Conservation (phyloP, 768 basidiomycete genomes). For the Mycena latifolia region DNA sequence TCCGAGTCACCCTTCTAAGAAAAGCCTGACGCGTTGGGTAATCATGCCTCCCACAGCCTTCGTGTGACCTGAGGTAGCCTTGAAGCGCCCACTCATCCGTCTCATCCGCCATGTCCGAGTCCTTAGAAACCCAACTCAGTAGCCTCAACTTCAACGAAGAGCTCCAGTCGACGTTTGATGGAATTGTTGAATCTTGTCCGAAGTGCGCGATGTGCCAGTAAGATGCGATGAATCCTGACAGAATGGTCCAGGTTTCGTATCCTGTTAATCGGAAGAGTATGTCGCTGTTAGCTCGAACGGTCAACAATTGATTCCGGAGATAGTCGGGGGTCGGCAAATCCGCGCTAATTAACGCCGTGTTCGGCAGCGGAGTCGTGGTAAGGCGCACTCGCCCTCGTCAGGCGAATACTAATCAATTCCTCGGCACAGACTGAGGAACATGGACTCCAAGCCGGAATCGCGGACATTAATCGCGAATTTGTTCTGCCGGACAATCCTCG, state of each 20-base stretch:
- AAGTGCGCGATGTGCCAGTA: not conserved
- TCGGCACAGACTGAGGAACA: not conserved
- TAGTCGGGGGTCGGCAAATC: slow-evolving; percentile 8
- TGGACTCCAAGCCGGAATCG: not conserved
- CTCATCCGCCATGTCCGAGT: too few relatives aligned
- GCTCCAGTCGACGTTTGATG: slow-evolving; percentile 9
- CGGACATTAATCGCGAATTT: slow-evolving; percentile 10
- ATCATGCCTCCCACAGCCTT: too few relatives aligned
- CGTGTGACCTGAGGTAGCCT: too few relatives aligned
- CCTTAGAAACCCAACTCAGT: slow-evolving; percentile 1
- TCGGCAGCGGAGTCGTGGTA: slow-evolving; percentile 14
- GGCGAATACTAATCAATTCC: too few relatives aligned
- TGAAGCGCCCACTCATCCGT: too few relatives aligned
- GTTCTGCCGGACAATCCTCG: slow-evolving; percentile 6
- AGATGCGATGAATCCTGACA: not conserved
- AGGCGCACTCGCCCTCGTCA: not conserved
- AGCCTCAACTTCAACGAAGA: not conserved
- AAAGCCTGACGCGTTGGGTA: too few relatives aligned
- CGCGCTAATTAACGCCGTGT: slow-evolving; percentile 4
- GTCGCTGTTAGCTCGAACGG: not conserved
- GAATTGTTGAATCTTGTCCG: slow-evolving; percentile 5
- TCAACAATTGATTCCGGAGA: not conserved
- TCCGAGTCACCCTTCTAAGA: too few relatives aligned
- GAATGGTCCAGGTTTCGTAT: not conserved
- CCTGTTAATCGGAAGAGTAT: too few relatives aligned